Evolutionary conservation across 2,329 filamentous ascomycete genomes (phyloP).

Genomic region (Xylaria sp.): DNA sequence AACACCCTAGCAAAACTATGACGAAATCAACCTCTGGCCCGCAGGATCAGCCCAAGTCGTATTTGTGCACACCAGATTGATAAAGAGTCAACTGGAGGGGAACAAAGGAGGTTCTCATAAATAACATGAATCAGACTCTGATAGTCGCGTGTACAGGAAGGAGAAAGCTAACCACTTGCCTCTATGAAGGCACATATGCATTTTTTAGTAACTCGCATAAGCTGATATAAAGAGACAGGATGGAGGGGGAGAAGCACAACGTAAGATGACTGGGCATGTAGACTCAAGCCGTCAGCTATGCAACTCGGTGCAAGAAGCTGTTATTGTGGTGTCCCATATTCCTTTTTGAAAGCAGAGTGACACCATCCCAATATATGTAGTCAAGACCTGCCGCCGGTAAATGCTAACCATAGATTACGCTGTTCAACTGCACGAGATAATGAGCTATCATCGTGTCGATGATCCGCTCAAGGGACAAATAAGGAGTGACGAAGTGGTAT

Average conservation of each 20-base stretch:
- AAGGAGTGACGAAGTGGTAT: not conserved
- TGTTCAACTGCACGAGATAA: not conserved
- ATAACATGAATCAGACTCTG: not conserved
- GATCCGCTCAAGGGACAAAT: not conserved
- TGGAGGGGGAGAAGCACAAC: not conserved
- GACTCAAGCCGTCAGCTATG: conserved; percentile 1
- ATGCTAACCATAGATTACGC: not conserved
- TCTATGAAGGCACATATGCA: not conserved
- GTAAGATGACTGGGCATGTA: not conserved
- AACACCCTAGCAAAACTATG: too few relatives aligned
- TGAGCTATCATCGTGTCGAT: not conserved
- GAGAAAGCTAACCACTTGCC: conserved; percentile 5
- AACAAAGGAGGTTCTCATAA: not conserved
- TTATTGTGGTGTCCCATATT: conserved; percentile 5
- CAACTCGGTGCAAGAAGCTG: conserved; percentile 2
- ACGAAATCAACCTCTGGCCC: not conserved
- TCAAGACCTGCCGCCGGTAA: not conserved
- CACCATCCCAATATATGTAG: conserved; percentile 4
- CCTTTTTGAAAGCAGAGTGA: conserved; percentile 11
- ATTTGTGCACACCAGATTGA: not conserved
- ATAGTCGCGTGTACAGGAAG: not conserved
- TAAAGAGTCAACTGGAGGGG: not conserved
- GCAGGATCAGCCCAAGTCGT: not conserved
- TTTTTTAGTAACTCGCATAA: conserved; percentile 10
- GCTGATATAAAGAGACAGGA: not conserved